These are phyloP conservation scores for Fragosphaeria purpurea DNA, from an alignment of 2,329 filamentous ascomycete species.

Conservation along the genomic window DNA sequence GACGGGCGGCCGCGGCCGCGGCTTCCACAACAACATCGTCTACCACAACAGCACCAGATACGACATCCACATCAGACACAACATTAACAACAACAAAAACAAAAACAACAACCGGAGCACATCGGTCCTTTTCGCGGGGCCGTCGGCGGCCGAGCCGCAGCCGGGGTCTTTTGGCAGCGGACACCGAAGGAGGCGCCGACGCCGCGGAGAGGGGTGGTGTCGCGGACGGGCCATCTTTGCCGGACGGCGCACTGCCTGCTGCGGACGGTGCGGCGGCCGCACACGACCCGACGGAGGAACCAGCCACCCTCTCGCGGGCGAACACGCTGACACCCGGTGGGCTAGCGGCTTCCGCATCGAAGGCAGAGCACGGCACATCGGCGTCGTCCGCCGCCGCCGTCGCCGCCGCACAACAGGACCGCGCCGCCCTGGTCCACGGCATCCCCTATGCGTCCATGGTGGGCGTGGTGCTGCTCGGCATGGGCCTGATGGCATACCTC, in stretches of 20 bases:
- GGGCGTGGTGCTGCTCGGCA: constrained; percentile 69
- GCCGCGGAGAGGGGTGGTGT: too few relatives aligned
- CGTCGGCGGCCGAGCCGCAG: too few relatives aligned
- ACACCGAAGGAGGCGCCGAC: too few relatives aligned
- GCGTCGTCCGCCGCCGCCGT: too few relatives aligned
- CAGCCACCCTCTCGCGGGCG: constrained; percentile 28
- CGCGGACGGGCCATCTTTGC: too few relatives aligned
- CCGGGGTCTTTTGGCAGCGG: too few relatives aligned
- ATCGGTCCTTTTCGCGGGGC: too few relatives aligned
- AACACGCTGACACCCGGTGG: constrained; percentile 35
- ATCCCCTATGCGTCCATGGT: constrained; percentile 74
- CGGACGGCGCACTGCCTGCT: too few relatives aligned
- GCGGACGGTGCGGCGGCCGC: too few relatives aligned
- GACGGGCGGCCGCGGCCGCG: constrained; percentile 31
- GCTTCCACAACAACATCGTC: constrained; percentile 18
- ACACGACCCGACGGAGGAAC: too few relatives aligned
- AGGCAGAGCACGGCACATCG: constrained; percentile 21
- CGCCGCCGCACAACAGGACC: constrained; percentile 19
- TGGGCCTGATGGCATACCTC: constrained; percentile 78
- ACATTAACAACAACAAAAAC: constrained; percentile 16
- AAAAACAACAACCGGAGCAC: too few relatives aligned
- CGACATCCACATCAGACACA: constrained; percentile 13
- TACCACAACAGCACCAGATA: constrained; percentile 4
- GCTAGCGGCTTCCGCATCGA: constrained; percentile 18
- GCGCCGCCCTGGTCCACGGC: constrained; percentile 39